These are phyloP conservation scores for Silene vulgaris DNA, from an alignment of 179 eudicot species.

Conservation along the genomic window DNA sequence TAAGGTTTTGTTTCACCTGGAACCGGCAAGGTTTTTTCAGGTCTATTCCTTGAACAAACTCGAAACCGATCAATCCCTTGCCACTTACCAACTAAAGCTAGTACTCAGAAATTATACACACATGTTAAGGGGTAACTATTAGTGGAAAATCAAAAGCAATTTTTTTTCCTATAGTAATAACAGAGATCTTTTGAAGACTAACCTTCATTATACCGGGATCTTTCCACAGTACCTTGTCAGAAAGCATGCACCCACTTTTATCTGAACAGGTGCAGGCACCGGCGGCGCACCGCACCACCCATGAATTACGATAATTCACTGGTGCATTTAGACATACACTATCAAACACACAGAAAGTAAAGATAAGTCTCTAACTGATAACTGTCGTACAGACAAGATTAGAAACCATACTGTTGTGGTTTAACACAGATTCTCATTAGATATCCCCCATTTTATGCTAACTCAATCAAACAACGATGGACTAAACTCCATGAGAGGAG, in stretches of 20 bases:
- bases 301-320: conserved; percentile 84
- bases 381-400: neutral
- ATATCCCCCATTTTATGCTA: too few relatives aligned
- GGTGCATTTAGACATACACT: conserved; percentile 9
- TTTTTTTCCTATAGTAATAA: neutral
- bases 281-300: conserved; percentile 40
- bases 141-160: too few relatives aligned
- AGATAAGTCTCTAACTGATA: conserved; percentile 5
- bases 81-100: too few relatives aligned
- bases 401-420: neutral
- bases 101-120: too few relatives aligned
- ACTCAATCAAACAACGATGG: too few relatives aligned
- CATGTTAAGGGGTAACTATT: too few relatives aligned
- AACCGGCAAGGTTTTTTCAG: too few relatives aligned
- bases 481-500: too few relatives aligned
- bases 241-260: conserved; percentile 77
- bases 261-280: conserved; percentile 71
- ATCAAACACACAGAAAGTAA: neutral
- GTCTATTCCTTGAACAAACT: too few relatives aligned
- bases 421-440: neutral
- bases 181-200: neutral
- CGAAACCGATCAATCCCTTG: too few relatives aligned
- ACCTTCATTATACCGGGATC: conserved; percentile 86
- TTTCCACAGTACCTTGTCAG: conserved; percentile 95
- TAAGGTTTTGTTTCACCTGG: too few relatives aligned